Conservation (phyloP, 108 stramenopile species). For the Skeletonema tropicum region DNA sequence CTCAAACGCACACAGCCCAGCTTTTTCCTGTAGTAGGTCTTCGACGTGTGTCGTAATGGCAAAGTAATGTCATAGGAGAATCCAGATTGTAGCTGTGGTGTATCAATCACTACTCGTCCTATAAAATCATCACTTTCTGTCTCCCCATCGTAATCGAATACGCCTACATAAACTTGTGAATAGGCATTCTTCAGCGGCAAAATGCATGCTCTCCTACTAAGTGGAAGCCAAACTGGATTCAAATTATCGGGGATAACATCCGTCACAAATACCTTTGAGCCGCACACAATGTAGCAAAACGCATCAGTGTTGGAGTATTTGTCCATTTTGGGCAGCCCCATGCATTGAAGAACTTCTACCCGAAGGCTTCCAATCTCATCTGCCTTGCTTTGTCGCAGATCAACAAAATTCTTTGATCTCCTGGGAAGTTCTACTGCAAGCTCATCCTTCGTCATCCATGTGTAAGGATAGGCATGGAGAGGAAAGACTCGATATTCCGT, state of each 20-base stretch:
- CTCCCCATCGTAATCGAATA: conserved; percentile 66
- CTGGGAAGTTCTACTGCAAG: conserved; percentile 49
- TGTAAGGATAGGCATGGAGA: conserved; percentile 59
- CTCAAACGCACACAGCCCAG: conserved; percentile 60
- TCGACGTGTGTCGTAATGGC: conserved; percentile 53
- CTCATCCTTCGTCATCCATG: conserved; percentile 64
- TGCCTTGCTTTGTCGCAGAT: conserved; percentile 28
- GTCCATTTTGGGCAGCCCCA: conserved; percentile 64
- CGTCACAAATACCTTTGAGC: conserved; percentile 63
- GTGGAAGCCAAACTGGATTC: conserved; percentile 63
- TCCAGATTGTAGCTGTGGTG: conserved; percentile 38
- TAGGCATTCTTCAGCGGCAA: conserved; percentile 61
- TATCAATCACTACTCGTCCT: conserved; percentile 54
- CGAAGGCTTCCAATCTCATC: conserved; percentile 54
- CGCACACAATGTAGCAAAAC: conserved; percentile 62
- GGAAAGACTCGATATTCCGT: conserved; percentile 50
- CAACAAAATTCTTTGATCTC: conserved; percentile 43
- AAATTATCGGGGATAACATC: conserved; percentile 57
- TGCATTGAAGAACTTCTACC: conserved; percentile 60
- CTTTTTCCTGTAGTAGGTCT: conserved; percentile 51
- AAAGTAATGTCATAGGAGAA: conserved; percentile 60
- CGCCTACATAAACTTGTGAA: conserved; percentile 56
- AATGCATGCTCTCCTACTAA: conserved; percentile 58
- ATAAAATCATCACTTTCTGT: conserved; percentile 66
- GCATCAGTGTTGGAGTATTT: conserved; percentile 56